Evolutionary conservation across 768 basidiomycete genomes (phyloP), one percentile per base, ranked within the genome.

Genomic region (Paxillus involutus): DNA sequence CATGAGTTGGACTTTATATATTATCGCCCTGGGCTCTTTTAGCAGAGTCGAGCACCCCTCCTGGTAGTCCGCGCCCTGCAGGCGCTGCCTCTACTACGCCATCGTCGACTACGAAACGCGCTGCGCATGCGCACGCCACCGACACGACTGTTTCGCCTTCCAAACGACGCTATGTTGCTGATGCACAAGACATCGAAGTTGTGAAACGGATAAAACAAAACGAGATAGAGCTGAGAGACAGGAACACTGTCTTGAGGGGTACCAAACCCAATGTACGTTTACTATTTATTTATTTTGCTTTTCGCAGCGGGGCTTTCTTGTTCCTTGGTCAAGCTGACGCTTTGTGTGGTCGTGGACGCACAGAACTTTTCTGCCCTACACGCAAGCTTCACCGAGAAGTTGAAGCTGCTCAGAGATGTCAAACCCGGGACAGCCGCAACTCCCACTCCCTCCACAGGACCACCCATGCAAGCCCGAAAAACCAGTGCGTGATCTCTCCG

Each of bases 351-450:
- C 9, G 1, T 44, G 11, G 24, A n/a, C 10, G n/a, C 39, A 3
- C 60, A 96, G 93, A 94, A 95, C 71, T 97, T 96, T 62, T 76
- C 83, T 6, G 80, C 80, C 40, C 79, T 94, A 6, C 79, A 84
- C 36, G 71, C 75, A 1, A 76, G 83, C 13, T 89, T 86, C 60
- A 73, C 81, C 0, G 91, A 94, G 37, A 90, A 89, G 61, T 72
- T 97, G 17, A 91, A 94, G 72, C 87, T 82, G 57, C 66, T 90
- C 47, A 85, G 85, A 54, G 91, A 91, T 55, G 71, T 80, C 16
- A 80, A 81, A 58, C 83, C 82, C 46, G 68, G 80, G 9, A 81
- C 82, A 2, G 59, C 72, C 21, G 39, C 75, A 2, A 45, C 76
- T 4, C 54, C 80, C 6, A 35, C 70, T 3, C 68, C 78, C 6